Percentiles rank a stretch among this genome's conserved stretches.
phyloP scores from a whole-genome alignment of 176 grass and related monocot genomes.

The Melocanna baccifera region DNA sequence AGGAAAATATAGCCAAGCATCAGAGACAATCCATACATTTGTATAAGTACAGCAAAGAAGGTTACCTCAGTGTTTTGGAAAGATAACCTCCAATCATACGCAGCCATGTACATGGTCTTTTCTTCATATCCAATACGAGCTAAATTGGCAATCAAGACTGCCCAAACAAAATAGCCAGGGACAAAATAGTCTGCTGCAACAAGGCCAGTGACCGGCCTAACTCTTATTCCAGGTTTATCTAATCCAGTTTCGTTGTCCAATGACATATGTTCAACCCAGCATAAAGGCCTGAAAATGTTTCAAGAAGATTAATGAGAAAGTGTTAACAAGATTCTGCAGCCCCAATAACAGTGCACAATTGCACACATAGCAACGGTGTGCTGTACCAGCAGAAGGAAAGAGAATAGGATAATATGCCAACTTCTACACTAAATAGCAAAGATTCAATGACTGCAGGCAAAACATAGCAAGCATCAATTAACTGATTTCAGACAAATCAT shows the following conservation, averaged over 20 bases:
- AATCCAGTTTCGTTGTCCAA: constrained; percentile 97
- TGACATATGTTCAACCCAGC: constrained; percentile 98
- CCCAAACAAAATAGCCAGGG: constrained; percentile 99
- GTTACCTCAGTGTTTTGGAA: constrained; percentile 96
- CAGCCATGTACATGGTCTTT: constrained; percentile 99
- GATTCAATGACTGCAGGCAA: neutral
- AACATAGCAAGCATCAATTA: neutral
- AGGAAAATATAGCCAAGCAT: constrained; percentile 15
- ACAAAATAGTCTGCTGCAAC: constrained; percentile 98
- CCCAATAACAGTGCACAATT: neutral
- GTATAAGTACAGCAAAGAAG: constrained; percentile 15
- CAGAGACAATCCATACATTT: neutral
- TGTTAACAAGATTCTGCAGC: neutral
- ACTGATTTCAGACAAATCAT: neutral
- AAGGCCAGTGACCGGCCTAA: constrained; percentile 85
- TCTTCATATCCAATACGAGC: constrained; percentile 98
- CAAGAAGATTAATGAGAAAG: constrained; percentile 19
- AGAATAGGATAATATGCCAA: constrained; percentile 1
- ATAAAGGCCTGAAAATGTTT: constrained; percentile 72
- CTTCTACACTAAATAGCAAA: neutral
- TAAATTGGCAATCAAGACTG: constrained; percentile 96
- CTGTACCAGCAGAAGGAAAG: neutral
- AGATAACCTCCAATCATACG: constrained; percentile 98
- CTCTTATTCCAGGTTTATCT: constrained; percentile 85
- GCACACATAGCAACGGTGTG: neutral